Base-by-base conservation (phyloP, 306 rosid species). In the Aeschynomene evenia region DNA sequence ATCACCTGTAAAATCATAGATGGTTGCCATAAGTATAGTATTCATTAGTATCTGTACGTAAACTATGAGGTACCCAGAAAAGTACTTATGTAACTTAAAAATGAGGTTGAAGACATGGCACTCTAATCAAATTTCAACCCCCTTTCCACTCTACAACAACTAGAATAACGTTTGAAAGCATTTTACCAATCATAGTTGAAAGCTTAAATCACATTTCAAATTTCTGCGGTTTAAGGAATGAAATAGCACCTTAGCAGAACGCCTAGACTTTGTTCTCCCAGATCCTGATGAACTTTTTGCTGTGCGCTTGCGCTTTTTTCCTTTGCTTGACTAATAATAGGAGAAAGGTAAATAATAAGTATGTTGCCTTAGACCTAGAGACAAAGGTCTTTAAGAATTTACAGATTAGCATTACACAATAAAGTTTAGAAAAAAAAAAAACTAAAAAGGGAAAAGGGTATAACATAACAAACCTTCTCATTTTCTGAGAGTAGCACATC, bases 401-500 rank as follows among this genome's bases (percentile, higher is more conserved):
- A 37, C 43, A 37, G 43, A 37, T 7, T 37, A 37, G 43, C 34
- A 62, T 28, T 20, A 58, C 2, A 28, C 57, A 29, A 56, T 13
- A 8, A 62, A 42, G 52, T 75, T n/a, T n/a, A n/a, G n/a, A n/a
- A n/a, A n/a, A n/a, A n/a, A n/a, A 40, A 61, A 64, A 9, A 29
- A 26, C 50, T 7, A 69, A 63, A 78, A 55, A 69, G 40, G 8
- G 24, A 15, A 55, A 65, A 56, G 12, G n/a, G 49, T n/a, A n/a
- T n/a, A 31, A 53, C 16, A 34, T 63, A 26, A 29, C 40, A 48
- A 63, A 94, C 99, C 96, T 81, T 83, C 42, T 88, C 99, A 64
- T 85, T 87, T 62, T 91, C 99, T 12, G 92, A 85, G 39, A 91
- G 95, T 33, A 84, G 82, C 68, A 79, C 87, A 48, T 88, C 46